Base-by-base conservation (phyloP, 257 asterid species). In the Capsicum chinense region DNA sequence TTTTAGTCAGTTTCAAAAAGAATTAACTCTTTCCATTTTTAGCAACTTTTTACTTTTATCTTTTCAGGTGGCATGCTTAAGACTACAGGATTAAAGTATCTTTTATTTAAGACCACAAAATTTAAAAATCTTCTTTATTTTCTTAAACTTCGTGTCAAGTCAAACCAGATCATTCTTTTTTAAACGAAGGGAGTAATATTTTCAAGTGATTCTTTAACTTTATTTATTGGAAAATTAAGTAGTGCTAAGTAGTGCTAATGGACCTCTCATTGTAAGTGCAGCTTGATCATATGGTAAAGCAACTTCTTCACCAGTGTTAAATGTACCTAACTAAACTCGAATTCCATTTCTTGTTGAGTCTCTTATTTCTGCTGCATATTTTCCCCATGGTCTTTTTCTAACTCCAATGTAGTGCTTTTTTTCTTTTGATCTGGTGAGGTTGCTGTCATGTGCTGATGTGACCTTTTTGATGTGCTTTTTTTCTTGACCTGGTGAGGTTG, bases 251-350 rank as follows among this genome's bases (percentile, higher is more conserved):
- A 68, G 79, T 10, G 91, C 86, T 35, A 52, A 9, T 0, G 86
- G 56, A 35, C 89, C 90, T 3, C 91, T 83, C 81, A 87, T 84
- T 10, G 88, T 71, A n/a, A 81, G 81, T 1, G 91, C 91, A 16
- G 91, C 91, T 85, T 89, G 90, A 81, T 87, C 89, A 79, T 89
- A 89, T 11, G 87, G 90, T 79, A 87, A 56, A 48, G 89, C 91
- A 17, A 90, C 91, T 39, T 87, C 90, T 57, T 85, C 89, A 3
- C 69, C 89, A 1, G 69, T 89, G 16, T 83, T 78, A 44, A 89
- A 87, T 14, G 91, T 89, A 1, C 90, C 91, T 56, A 87, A 87
- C 90, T 90, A 89, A 68, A 89, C 91, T 83, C 91, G 79, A 15
- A 44, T 47, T 42, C 91, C 89, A 39, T 85, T 89, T 82, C 91